Conservation (phyloP, 140 eudicot species). For the Bidens hawaiensis region DNA sequence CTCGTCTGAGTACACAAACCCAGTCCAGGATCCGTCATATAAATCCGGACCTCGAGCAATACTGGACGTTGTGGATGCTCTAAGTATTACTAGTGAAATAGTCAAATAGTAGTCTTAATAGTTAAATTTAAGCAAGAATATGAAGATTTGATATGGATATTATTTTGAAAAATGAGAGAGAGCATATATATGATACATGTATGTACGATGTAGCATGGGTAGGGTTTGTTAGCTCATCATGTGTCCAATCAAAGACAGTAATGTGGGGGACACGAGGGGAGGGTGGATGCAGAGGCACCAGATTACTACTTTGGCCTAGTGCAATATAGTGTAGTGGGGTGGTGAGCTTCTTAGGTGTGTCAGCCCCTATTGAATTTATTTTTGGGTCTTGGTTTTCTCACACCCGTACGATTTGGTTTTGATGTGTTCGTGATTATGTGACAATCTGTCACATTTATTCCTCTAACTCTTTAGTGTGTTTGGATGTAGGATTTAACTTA, state of each 20-base stretch:
- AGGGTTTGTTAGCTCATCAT: conserved; percentile 24
- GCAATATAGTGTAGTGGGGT: too few species aligned
- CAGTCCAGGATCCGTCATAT: too few species aligned
- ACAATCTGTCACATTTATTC: conserved; percentile 20
- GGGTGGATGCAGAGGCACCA: conserved; percentile 18
- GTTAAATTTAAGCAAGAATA: too few species aligned
- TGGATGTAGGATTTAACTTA: background rate
- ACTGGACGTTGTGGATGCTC: too few species aligned
- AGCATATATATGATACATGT: too few species aligned
- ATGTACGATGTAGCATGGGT: conserved; percentile 22
- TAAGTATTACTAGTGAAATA: too few species aligned
- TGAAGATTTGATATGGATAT: background rate
- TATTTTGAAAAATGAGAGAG: background rate
- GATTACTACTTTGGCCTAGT: too few species aligned
- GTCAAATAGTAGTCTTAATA: too few species aligned
- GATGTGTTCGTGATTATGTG: conserved; percentile 19
- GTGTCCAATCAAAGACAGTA: conserved; percentile 26
- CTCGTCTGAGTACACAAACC: too few species aligned
- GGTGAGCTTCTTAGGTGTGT: too few species aligned
- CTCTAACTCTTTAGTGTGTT: too few species aligned
- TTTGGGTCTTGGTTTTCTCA: conserved; percentile 22
- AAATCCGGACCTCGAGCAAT: too few species aligned
- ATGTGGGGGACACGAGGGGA: conserved; percentile 21
- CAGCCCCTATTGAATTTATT: conserved; percentile 8
- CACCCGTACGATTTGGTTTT: conserved; percentile 30